Conservation (phyloP, 305 asterid species). For the Rubia peregrina region DNA sequence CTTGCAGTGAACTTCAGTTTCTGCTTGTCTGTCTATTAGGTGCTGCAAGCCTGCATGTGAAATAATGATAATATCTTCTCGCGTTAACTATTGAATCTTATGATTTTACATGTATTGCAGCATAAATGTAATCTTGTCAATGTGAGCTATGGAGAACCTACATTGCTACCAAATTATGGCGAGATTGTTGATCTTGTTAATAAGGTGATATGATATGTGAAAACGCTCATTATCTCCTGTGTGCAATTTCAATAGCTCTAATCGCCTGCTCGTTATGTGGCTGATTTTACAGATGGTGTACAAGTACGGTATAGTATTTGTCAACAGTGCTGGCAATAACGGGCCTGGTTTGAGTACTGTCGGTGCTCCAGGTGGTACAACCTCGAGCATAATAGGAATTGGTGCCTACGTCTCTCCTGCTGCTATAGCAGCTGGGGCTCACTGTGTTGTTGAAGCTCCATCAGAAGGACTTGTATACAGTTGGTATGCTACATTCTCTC, state of each 20-base stretch:
- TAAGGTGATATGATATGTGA: constrained; percentile 44
- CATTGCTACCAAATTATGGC: constrained; percentile 90
- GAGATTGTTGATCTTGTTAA: constrained; percentile 92
- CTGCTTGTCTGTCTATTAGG: neutral
- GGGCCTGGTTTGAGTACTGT: constrained; percentile 97
- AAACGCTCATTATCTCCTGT: constrained; percentile 20
- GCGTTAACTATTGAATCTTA: neutral
- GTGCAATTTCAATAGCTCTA: constrained; percentile 16
- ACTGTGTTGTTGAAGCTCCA: constrained; percentile 83
- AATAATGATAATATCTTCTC: constrained; percentile 10
- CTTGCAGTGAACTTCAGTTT: neutral
- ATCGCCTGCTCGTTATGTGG: neutral
- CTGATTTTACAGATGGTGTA: constrained; percentile 59
- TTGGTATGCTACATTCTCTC: constrained; percentile 46
- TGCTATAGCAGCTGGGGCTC: constrained; percentile 99
- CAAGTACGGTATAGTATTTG: constrained; percentile 74
- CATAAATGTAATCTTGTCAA: constrained; percentile 96
- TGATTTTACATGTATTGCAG: constrained; percentile 38
- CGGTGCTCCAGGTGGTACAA: constrained; percentile 99
- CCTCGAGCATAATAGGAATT: constrained; percentile 93
- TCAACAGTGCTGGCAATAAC: constrained; percentile 65
- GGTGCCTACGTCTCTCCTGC: constrained; percentile 98
- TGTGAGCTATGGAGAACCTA: constrained; percentile 96
- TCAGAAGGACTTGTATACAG: constrained; percentile 92
- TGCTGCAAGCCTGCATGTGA: constrained; percentile 1